Base-by-base conservation (phyloP, 2,329 filamentous ascomycete species). In the Alternaria postmessia region DNA sequence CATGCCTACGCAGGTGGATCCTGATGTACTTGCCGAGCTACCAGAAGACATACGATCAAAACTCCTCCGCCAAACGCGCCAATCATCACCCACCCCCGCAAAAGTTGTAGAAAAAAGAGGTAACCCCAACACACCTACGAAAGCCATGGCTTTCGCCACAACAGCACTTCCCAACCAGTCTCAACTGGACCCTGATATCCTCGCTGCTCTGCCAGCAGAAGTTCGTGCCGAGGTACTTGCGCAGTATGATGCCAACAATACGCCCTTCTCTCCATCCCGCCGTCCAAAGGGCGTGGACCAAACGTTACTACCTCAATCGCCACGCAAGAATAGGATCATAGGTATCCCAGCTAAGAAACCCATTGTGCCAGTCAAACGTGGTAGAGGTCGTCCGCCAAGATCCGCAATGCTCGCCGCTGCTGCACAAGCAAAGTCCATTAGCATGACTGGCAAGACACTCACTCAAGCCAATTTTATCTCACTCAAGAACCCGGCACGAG, bases 141-240 rank as follows among this genome's bases (percentile, higher is more conserved):
- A 69, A 30, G 39, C 53, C 16, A 7, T 62, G 7, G 67, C 71
- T 4, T 75, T 75, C 41, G 55, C 72, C 28, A 71, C 75, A 26
- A 76, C 80, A 28, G 71, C 81, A 7, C 78, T 88, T 4, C 87
- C 87, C 3, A 83, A 82, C 1, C 88, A 92, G 26, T 90, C 93
- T 0, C 92, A 96, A 68, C 84, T 98, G 20, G 95, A 99, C 71
- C 89, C 88, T 0, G 92, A 94, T 42, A 91, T 93, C 2, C 90
- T 98, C 63, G 87, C 89, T 42, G 92, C 91, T 1, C 82, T 99
- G 1, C 95, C 95, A 0, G 88, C 91, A 38, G 93, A 97, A 63
- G 88, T 99, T 74, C 91, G 94, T 63, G 87, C 89, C 2, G 95
- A 98, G 77, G 83, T 98, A 0, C 79, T 97, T 8, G 89, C 87